Percentiles rank a stretch among this genome's conserved stretches.
Conservation (phyloP, 1,139 yeast species). For the Geotrichum fermentans region DNA sequence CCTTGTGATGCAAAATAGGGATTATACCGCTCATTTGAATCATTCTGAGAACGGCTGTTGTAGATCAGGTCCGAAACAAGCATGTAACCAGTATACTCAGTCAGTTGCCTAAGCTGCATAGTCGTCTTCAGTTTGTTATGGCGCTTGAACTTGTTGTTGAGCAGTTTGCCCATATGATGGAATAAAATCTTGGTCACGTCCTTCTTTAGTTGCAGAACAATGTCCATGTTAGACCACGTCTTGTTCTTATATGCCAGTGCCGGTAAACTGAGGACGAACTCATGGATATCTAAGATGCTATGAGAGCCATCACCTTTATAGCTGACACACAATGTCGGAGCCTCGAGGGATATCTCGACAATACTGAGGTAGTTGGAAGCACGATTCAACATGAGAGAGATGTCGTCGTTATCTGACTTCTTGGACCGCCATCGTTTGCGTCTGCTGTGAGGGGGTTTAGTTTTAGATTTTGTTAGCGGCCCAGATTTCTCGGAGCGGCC, state of each 20-base stretch:
- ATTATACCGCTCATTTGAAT: too few species aligned
- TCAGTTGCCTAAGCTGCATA: conserved; percentile 34
- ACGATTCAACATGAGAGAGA: conserved; percentile 56
- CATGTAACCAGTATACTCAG: conserved; percentile 35
- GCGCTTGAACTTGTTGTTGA: conserved; percentile 61
- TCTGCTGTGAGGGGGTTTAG: background rate
- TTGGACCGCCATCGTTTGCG: background rate
- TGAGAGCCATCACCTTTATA: conserved; percentile 57
- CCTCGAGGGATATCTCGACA: conserved; percentile 52
- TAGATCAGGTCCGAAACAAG: conserved; percentile 32
- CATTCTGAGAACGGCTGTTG: too few species aligned
- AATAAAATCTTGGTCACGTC: conserved; percentile 62
- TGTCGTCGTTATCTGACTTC: conserved; percentile 39
- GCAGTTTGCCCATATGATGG: conserved; percentile 70
- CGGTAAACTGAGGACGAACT: conserved; percentile 62
- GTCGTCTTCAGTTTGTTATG: conserved; percentile 30
- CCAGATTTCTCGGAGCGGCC: background rate
- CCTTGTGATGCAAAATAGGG: too few species aligned
- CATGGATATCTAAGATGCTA: conserved; percentile 66
- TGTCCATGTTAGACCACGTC: conserved; percentile 76
- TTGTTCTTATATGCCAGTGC: conserved; percentile 57
- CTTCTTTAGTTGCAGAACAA: conserved; percentile 57
- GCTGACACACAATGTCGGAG: conserved; percentile 56
- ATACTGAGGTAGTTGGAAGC: conserved; percentile 65
- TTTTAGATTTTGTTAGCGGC: background rate